Evolutionary conservation across 768 basidiomycete genomes (phyloP).

Genomic region (Lentinula boryana): DNA sequence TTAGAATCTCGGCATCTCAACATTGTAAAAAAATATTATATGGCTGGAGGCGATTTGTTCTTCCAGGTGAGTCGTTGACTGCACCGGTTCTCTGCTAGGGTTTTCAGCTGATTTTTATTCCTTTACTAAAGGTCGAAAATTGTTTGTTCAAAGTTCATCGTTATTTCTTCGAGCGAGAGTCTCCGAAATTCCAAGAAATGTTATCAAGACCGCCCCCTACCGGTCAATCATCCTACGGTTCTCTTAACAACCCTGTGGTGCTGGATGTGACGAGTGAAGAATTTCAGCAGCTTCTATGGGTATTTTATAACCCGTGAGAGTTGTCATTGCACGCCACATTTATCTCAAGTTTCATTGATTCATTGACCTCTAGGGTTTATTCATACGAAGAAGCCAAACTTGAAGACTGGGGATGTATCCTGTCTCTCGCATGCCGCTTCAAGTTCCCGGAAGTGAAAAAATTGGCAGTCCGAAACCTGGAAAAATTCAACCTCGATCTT

Average conservation of each 20-base stretch:
- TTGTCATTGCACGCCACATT: neutral
- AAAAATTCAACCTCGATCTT: conserved; percentile 28
- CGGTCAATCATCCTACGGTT: neutral
- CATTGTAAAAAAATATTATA: conserved; percentile 4
- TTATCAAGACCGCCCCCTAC: conserved; percentile 8
- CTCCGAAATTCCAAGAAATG: conserved; percentile 9
- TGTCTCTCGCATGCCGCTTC: conserved; percentile 35
- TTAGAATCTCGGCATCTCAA: neutral
- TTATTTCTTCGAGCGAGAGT: conserved; percentile 26
- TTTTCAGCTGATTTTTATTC: neutral
- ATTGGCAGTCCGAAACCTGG: conserved; percentile 20
- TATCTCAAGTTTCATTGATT: neutral
- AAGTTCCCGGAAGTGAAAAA: conserved; percentile 32
- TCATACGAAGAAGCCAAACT: conserved; percentile 31
- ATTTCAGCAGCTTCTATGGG: conserved; percentile 41
- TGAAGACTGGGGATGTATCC: conserved; percentile 35
- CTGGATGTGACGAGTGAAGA: conserved; percentile 27
- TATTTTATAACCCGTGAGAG: conserved; percentile 44
- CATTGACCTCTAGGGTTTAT: neutral
- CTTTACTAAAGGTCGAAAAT: neutral
- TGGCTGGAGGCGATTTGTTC: conserved; percentile 3
- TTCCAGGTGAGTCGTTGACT: neutral
- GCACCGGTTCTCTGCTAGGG: neutral
- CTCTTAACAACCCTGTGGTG: neutral
- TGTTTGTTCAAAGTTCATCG: conserved; percentile 20